Evolutionary conservation across 805 yeast genomes (phyloP), one percentile per base, ranked within the genome.

Genomic region (Pichia manshurica): DNA sequence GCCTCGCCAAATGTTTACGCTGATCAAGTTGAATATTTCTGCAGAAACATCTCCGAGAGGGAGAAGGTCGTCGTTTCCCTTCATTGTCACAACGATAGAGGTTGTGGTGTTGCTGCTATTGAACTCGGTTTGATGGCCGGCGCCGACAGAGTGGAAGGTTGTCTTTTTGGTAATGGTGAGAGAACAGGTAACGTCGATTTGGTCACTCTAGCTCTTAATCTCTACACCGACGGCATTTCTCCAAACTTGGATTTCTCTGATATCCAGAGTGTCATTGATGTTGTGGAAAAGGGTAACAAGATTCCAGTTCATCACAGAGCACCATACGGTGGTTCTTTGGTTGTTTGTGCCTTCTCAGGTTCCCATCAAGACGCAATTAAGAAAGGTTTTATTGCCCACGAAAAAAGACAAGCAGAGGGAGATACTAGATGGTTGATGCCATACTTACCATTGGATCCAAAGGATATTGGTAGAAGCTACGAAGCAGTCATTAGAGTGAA

Each of bases 401-500:
- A 75, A 47, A 68, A 69, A 55, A 71, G 81, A 64, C 68, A 68
- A 49, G 70, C 71, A 39, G 54, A 68, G 33, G 81, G 79, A 49
- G 75, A 75, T 53, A 59, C 65, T 47, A 65, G 68, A 51, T 84
- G 91, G 91, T 71, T 72, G 58, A 74, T 84, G 54, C 91, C 91
- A 47, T 84, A 84, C 71, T 71, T 84, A 60, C 89, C 91, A 51
- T 73, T 84, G 64, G 91, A 84, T 70, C 91, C 91, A 57, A 74
- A 81, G 66, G 91, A 84, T 64, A 79, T 84, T 56, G 91, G 91
- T 48, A 75, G 88, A 71, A 82, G 75, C 56, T 84, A 84, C 64
- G 91, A 84, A 69, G 90, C 89, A 46, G 86, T 84, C 49, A 84
- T 84, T 61, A 75, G 91, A 72, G 90, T 84, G 59, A 84, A 84